These are phyloP conservation scores for Cladosporium sp. DNA, from an alignment of 2,329 filamentous ascomycete genomes.

Conservation along the genomic window DNA sequence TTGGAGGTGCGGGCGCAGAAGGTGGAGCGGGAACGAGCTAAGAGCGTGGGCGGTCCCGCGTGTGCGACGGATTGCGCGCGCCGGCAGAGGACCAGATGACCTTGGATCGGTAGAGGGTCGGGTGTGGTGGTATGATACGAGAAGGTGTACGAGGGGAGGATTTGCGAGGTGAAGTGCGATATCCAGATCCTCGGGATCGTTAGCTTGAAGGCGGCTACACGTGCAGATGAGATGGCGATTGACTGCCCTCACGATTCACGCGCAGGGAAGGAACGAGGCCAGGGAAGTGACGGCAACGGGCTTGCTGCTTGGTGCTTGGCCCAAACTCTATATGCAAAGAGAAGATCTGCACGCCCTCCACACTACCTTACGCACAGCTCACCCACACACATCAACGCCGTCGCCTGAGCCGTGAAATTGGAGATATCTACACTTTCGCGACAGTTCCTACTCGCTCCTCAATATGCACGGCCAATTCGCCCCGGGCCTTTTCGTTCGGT, in stretches of 20 bases:
- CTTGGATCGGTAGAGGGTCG: neutral
- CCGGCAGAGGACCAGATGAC: neutral
- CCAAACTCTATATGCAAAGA: neutral
- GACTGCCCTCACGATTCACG: neutral
- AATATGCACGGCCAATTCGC: neutral
- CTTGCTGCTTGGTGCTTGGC: neutral
- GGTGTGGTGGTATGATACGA: neutral
- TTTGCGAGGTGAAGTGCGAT: neutral
- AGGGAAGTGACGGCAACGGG: neutral
- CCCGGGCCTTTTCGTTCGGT: neutral
- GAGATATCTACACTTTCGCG: neutral
- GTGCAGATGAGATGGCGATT: neutral
- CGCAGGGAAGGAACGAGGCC: neutral
- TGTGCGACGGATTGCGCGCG: neutral
- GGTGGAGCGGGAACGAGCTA: neutral
- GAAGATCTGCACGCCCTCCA: neutral
- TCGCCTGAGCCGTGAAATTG: neutral
- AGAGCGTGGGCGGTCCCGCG: neutral
- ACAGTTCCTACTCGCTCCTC: neutral
- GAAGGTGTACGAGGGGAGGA: neutral
- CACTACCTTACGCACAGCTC: neutral
- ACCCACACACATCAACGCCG: neutral
- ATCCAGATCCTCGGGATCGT: neutral
- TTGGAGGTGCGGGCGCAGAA: slow-evolving; percentile 6
- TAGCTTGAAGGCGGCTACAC: slow-evolving; percentile 4